A percentile compares a stretch with the other conserved stretches of the same genome.
Conservation (phyloP, 352 stramenopile species). For the Pythium volutum region DNA sequence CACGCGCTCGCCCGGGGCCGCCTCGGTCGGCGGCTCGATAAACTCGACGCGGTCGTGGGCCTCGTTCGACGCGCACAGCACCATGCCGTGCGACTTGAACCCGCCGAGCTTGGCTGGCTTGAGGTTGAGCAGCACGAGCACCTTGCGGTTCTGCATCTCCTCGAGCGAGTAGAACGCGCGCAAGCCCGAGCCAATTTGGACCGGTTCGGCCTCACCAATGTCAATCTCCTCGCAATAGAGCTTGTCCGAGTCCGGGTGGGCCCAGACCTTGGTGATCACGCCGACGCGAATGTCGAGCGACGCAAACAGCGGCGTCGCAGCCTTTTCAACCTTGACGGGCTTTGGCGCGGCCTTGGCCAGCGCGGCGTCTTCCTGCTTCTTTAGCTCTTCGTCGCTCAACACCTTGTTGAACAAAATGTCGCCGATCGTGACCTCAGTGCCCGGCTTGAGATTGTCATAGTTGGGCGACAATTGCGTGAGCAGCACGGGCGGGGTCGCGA, state of each 20-base stretch:
- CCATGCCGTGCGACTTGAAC: conserved; percentile 97
- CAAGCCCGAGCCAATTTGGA: conserved; percentile 95
- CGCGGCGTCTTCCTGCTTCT: conserved; percentile 52
- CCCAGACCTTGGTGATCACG: conserved; percentile 78
- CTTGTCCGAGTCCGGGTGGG: conserved; percentile 89
- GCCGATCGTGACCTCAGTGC: conserved; percentile 89
- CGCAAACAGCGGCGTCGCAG: conserved; percentile 64
- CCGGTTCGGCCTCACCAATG: conserved; percentile 91
- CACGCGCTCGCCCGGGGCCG: conserved; percentile 92
- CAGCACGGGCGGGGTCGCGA: conserved; percentile 82
- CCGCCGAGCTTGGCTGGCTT: conserved; percentile 96
- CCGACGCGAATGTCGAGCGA: conserved; percentile 82
- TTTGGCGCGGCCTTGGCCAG: conserved; percentile 33
- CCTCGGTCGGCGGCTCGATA: conserved; percentile 90
- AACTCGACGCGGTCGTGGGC: conserved; percentile 93
- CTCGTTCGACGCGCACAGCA: conserved; percentile 92
- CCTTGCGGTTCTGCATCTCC: conserved; percentile 93
- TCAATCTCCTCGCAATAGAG: conserved; percentile 99
- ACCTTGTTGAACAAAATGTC: conserved; percentile 96
- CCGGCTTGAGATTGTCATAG: conserved; percentile 91
- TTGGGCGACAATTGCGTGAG: conserved; percentile 72
- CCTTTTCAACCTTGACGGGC: conserved; percentile 74
- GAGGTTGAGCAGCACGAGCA: conserved; percentile 98
- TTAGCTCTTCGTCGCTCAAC: conserved; percentile 69
- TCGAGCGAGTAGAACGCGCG: conserved; percentile 93